These are phyloP conservation scores for Neurospora sp. DNA, from an alignment of 495 filamentous ascomycete species.

Conservation along the genomic window DNA sequence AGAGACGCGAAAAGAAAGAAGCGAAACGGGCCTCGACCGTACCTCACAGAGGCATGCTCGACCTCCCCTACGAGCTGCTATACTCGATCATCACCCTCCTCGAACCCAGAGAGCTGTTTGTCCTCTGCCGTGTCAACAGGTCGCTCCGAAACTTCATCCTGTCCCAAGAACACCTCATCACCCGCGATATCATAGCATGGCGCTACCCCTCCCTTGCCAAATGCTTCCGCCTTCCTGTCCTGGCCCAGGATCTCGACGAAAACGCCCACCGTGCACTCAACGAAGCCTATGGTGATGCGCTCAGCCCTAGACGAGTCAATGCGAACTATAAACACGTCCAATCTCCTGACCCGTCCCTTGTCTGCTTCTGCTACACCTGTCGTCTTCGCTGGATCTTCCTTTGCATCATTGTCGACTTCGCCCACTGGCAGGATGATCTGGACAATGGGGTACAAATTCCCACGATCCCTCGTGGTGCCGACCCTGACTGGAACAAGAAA, in stretches of 20 bases:
- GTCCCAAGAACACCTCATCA: constrained; percentile 29
- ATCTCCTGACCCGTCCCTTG: constrained; percentile 22
- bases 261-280: constrained; percentile 21
- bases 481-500: constrained; percentile 35
- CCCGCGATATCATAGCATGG: constrained; percentile 23
- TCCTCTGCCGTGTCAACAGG: constrained; percentile 24
- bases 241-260: constrained; percentile 30
- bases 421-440: constrained; percentile 42
- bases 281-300: background rate
- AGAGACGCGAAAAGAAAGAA: constrained; percentile 29
- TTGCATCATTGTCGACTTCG: constrained; percentile 41
- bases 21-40: constrained; percentile 7
- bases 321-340: constrained; percentile 38
- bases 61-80: constrained; percentile 41
- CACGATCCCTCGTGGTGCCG: constrained; percentile 33
- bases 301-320: constrained; percentile 25
- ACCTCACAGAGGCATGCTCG: constrained; percentile 17
- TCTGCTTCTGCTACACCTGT: constrained; percentile 46
- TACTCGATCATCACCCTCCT: constrained; percentile 33
- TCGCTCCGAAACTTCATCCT: constrained; percentile 30
- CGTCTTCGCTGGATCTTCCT: constrained; percentile 43
- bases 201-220: constrained; percentile 37
- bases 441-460: constrained; percentile 41
- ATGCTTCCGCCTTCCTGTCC: constrained; percentile 39
- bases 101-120: constrained; percentile 39